phyloP scores from a whole-genome alignment of 2,329 filamentous ascomycete species.

The Periconia sp. region DNA sequence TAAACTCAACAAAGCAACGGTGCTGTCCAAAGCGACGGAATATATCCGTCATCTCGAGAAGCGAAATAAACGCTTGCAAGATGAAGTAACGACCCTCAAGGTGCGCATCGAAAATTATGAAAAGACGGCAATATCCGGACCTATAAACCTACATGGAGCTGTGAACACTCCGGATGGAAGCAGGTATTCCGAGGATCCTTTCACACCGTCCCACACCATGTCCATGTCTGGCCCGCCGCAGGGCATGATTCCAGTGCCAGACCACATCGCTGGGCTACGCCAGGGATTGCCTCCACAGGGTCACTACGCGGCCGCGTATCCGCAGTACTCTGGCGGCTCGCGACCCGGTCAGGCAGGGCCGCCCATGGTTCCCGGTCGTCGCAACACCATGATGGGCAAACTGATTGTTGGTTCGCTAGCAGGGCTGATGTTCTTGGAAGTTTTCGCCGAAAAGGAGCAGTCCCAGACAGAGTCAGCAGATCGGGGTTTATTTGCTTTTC shows the following conservation, averaged over 20 bases:
- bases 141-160: conserved; percentile 39
- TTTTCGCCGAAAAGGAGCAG: conserved; percentile 65
- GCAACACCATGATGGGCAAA: conserved; percentile 62
- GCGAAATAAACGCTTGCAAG: conserved; percentile 76
- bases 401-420: conserved; percentile 92
- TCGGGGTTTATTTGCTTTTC: conserved; percentile 47
- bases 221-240: conserved; percentile 36
- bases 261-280: conserved; percentile 44
- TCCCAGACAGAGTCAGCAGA: conserved; percentile 49
- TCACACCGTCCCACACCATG: conserved; percentile 27
- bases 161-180: conserved; percentile 38
- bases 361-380: conserved; percentile 45
- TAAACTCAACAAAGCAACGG: conserved; percentile 97
- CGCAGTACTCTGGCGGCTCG: conserved; percentile 27
- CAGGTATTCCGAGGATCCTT: conserved; percentile 42
- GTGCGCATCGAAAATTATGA: conserved; percentile 65
- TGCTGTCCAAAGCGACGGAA: conserved; percentile 92
- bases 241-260: conserved; percentile 47
- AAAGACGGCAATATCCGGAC: conserved; percentile 68
- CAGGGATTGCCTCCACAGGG: conserved; percentile 39
- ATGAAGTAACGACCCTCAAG: conserved; percentile 81
- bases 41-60: conserved; percentile 95
- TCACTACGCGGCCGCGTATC: conserved; percentile 43
- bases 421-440: conserved; percentile 88
- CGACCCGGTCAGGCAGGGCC: conserved; percentile 26